phyloP scores from a whole-genome alignment of 2,329 filamentous ascomycete species.

The Metarhizium anisopliae region DNA sequence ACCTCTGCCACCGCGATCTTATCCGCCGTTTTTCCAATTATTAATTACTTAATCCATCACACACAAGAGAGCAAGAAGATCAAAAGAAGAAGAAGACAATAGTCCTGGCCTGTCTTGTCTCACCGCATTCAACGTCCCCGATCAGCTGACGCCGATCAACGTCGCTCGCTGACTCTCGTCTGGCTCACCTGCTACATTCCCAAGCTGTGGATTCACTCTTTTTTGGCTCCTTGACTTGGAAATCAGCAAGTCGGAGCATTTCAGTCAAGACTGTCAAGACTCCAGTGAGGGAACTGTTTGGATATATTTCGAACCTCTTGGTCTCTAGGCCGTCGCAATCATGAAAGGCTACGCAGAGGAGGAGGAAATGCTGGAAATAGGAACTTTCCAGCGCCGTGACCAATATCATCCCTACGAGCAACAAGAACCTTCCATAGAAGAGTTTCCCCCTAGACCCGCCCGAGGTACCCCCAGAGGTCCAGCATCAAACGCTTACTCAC shows the following conservation, averaged over 20 bases:
- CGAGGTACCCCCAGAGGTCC: slow-evolving; percentile 1
- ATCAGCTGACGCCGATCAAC: neutral
- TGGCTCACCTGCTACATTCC: neutral
- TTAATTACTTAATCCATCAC: neutral
- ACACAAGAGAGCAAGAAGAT: neutral
- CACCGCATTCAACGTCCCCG: no score
- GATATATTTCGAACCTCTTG: neutral
- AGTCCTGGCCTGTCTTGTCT: neutral
- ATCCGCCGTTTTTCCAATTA: neutral
- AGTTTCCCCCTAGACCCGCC: slow-evolving; percentile 1
- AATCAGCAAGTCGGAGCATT: no score
- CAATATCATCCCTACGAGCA: slow-evolving; percentile 19
- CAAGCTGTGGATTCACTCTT: neutral
- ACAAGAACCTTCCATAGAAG: slow-evolving; percentile 13
- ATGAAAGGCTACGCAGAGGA: slow-evolving; percentile 23
- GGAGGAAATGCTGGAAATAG: slow-evolving; percentile 27
- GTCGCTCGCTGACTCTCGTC: neutral
- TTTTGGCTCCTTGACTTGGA: neutral
- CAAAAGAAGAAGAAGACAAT: neutral
- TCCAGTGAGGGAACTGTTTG: no score
- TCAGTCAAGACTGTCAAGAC: no score
- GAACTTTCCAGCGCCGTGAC: slow-evolving; percentile 15
- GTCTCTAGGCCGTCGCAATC: neutral
- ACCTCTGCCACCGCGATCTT: neutral
- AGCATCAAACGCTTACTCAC: slow-evolving; percentile 1